Evolutionary conservation across 73 alveolate species (phyloP), one percentile per base, ranked within the genome.

Genomic region (Durusdinium trenchii): DNA sequence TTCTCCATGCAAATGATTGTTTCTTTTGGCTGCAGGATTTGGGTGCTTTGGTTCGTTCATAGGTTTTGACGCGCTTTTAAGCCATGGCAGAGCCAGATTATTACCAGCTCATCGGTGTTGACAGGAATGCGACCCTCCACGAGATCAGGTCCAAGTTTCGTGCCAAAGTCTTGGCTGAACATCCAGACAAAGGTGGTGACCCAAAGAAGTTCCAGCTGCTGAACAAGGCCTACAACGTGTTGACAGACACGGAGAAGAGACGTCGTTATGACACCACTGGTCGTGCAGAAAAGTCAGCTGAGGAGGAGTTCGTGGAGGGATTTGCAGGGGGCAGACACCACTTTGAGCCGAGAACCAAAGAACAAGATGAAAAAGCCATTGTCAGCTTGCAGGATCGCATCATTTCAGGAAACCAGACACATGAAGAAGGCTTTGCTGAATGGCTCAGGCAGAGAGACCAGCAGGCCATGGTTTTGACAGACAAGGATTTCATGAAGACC

Each of bases 141-240:
- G 99, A 94, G 83, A 94, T 94, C 83, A 71, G 98, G 94, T 76
- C 99, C 94, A 94, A 94, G 76, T 94, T 94, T 43, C 99, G 99
- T 2, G 91, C 99, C 45, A 94, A 94, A 60, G 99, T 94, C 38
- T 48, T 94, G 57, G 99, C 99, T 35, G 99, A 94, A 67, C 99
- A 94, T 79, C 99, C 99, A 14, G 99, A 94, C 99, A 94, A 94
- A 51, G 99, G 99, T 51, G 99, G 99, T 14, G 99, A 94, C 84
- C 99, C 99, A n/a, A 94, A 94, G 99, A 94, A 94, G 99, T 94
- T 94, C 78, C 99, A 94, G 89, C 54, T 75, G 83, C 93, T 94
- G 54, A 94, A 94, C 99, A 94, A 94, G 51, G 99, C 99, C 54
- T 94, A 94, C 99, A 94, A 94, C 52, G 99, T 94, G 54, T 36